Evolutionary conservation across 208 protist genomes (phyloP), one percentile per base, ranked within the genome.

Genomic region (Crithidia fasciculata): DNA sequence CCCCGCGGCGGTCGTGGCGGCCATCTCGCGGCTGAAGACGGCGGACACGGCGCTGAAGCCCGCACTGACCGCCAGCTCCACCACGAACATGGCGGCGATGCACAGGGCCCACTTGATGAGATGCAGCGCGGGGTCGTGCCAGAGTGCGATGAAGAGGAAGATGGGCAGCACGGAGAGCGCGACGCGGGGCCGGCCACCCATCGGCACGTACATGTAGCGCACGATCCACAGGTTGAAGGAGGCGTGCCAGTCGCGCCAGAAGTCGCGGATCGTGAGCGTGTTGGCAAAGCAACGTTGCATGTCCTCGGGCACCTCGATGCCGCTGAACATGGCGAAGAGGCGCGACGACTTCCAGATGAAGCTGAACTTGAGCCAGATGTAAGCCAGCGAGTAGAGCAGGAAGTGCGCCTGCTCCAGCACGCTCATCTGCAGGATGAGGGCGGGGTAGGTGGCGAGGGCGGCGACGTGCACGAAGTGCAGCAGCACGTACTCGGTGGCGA

Each of bases 231-330:
- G 74, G 74, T 98, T 98, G 75, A 98, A 95, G 19, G 87, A 94
- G 36, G 89, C 84, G 76, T 98, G 95, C 96, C 97, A 98, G 72
- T 92, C 87, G 43, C 92, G 76, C 96, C 97, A 99, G 82, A 98
- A 99, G 53, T 83, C 91, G 4, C 67, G 78, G 18, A 98, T 87
- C 18, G 84, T 94, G 40, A 90, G 82, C 19, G 89, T 95, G 68
- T 95, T 96, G 44, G 64, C 74, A 61, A 98, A 89, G 82, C 94
- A 98, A 28, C 89, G 80, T 6, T 65, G 81, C 93, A 98, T 97
- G 69, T 98, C 95, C 63, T 98, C 94, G 40, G 91, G 92, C 12
- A 82, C 76, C 39, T 98, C 94, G 8, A 96, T 77, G 52, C 96
- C 94, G 72, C 95, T 90, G 19, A 85, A 68, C 47, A 97, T 61